These are phyloP conservation scores for Amphirosellinia nigrospora DNA, from an alignment of 495 filamentous ascomycete genomes.

Conservation along the genomic window DNA sequence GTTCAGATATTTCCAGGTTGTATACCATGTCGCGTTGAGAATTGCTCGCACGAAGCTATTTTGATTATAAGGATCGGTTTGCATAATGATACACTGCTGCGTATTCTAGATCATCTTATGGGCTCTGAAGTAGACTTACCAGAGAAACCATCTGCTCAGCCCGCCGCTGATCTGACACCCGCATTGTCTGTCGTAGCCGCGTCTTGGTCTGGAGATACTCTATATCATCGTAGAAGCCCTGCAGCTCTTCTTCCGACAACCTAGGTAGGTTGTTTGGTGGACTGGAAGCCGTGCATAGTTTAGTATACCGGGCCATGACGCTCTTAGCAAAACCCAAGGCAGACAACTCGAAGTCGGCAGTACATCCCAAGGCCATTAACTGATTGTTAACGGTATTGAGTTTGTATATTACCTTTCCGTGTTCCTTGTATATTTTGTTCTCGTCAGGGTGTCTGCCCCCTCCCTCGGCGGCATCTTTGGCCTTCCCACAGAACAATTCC, in stretches of 20 bases:
- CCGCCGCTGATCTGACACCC: background rate
- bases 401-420: background rate
- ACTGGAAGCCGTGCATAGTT: background rate
- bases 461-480: background rate
- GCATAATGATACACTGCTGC: too few species aligned
- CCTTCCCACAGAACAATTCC: background rate
- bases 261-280: background rate
- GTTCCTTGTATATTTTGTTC: background rate
- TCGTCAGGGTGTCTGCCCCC: background rate
- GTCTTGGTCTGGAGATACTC: background rate
- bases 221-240: background rate
- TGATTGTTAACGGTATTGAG: background rate
- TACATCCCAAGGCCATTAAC: background rate
- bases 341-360: slow-evolving; percentile 1
- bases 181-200: background rate
- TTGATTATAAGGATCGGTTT: too few species aligned
- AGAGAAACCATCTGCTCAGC: slow-evolving; percentile 3
- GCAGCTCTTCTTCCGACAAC: background rate
- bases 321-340: slow-evolving; percentile 3
- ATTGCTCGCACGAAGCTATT: background rate
- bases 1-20: background rate
- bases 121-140: too few species aligned
- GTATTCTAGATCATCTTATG: too few species aligned
- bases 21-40: background rate
- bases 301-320: slow-evolving; percentile 1